phyloP scores from a whole-genome alignment of 2,329 filamentous ascomycete genomes.

The Phoma sp. region DNA sequence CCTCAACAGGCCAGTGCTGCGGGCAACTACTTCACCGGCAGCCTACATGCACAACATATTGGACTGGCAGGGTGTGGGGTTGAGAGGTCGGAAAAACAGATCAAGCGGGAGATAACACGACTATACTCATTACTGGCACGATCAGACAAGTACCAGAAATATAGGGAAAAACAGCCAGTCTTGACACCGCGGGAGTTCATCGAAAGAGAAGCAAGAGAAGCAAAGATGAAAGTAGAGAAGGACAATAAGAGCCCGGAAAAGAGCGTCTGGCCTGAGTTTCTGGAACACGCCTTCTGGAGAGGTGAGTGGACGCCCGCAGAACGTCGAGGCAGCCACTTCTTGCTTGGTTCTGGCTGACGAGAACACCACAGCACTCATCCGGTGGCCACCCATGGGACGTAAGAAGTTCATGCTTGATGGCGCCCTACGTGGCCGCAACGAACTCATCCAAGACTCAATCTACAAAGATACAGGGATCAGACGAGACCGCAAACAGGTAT shows the following conservation, averaged over 20 bases:
- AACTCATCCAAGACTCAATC: constrained; percentile 67
- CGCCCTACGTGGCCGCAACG: constrained; percentile 66
- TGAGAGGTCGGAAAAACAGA: constrained; percentile 39
- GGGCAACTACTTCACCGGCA: constrained; percentile 38
- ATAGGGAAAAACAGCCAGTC: constrained; percentile 52
- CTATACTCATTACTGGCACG: constrained; percentile 39
- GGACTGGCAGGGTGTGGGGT: constrained; percentile 26
- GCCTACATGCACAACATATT: constrained; percentile 32
- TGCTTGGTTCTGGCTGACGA: constrained; percentile 5
- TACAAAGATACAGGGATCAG: constrained; percentile 60
- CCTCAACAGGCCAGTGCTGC: constrained; percentile 23
- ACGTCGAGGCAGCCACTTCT: neutral
- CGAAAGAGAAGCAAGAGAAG: constrained; percentile 26
- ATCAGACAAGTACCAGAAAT: constrained; percentile 56
- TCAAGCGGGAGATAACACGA: constrained; percentile 37
- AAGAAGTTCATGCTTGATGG: constrained; percentile 59
- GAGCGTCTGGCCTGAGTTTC: constrained; percentile 54
- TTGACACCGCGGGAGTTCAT: constrained; percentile 27
- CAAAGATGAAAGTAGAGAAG: constrained; percentile 22
- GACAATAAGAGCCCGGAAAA: constrained; percentile 43
- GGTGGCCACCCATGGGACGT: constrained; percentile 66
- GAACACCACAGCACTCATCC: constrained; percentile 47
- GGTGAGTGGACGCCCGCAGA: constrained; percentile 43
- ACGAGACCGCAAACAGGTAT: constrained; percentile 66
- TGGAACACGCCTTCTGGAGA: constrained; percentile 58